Evolutionary conservation across 805 yeast genomes (phyloP).

Genomic region (Saccharomycopsis capsularis): DNA sequence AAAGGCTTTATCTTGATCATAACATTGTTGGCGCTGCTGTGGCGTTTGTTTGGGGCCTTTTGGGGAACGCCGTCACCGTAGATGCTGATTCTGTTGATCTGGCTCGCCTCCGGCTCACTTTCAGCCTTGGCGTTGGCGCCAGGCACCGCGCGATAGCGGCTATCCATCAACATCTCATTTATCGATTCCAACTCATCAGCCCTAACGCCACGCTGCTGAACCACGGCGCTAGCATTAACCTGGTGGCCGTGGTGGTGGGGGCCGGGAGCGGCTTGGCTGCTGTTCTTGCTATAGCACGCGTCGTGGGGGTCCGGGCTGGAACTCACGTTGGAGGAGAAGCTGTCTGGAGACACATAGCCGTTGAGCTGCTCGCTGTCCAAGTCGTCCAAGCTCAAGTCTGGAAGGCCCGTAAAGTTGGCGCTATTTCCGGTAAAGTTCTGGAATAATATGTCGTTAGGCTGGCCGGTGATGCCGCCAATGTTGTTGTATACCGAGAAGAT

Average conservation of each 20-base stretch:
- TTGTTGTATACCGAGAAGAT: conserved; percentile 9
- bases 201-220: not conserved
- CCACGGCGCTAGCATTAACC: not conserved
- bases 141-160: too few species aligned
- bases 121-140: not conserved
- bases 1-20: not conserved
- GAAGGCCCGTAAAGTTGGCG: not conserved
- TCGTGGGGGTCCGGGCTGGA: conserved; percentile 4
- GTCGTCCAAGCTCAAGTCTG: not conserved
- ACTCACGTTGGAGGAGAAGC: conserved; percentile 9
- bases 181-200: conserved; percentile 5
- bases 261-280: not conserved
- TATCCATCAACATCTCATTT: not conserved
- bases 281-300: not conserved
- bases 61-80: not conserved
- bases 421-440: not conserved
- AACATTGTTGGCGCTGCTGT: not conserved
- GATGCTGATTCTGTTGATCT: not conserved
- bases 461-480: conserved; percentile 3
- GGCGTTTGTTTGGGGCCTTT: not conserved
- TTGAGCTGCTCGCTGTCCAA: not conserved
- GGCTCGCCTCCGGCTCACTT: not conserved
- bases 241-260: not conserved
- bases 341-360: conserved; percentile 6
- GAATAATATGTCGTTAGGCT: not conserved